Conservation (phyloP, 768 basidiomycete species). For the Pleurotus sapidus region DNA sequence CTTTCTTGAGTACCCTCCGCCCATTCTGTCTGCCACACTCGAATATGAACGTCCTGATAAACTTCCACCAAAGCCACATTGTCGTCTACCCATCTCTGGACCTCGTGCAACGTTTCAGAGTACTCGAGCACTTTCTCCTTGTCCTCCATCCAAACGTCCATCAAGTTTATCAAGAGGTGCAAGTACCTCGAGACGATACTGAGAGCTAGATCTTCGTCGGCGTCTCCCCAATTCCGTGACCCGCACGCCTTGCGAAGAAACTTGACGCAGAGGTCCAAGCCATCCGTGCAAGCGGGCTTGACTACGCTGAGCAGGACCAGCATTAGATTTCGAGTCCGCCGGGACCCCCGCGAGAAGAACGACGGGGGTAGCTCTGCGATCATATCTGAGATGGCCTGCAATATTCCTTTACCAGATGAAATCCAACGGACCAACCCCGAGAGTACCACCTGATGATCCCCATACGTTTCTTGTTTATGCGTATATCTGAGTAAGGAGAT, state of each 20-base stretch:
- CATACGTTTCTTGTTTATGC: neutral
- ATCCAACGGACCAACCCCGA: conserved; percentile 2
- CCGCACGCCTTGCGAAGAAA: neutral
- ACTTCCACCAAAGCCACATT: conserved; percentile 2
- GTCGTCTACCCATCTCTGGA: conserved; percentile 1
- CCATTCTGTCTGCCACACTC: conserved; percentile 2
- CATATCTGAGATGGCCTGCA: neutral
- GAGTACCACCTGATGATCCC: neutral
- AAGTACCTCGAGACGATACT: neutral
- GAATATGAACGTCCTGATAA: neutral
- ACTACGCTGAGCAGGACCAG: neutral
- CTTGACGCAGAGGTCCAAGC: neutral
- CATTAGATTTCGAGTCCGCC: conserved; percentile 1
- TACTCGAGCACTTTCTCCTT: neutral
- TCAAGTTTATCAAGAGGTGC: neutral
- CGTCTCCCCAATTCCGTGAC: neutral
- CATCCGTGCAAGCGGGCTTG: neutral
- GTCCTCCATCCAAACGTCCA: neutral
- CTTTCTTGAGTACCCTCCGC: neutral
- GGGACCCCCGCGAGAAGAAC: neutral
- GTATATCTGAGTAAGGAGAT: conserved; percentile 1
- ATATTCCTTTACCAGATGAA: neutral
- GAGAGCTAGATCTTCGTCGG: neutral
- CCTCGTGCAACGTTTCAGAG: neutral
- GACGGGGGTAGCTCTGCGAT: neutral